Evolutionary conservation across 208 protist species (phyloP).

Genomic region (Trypanosoma boissoni): DNA sequence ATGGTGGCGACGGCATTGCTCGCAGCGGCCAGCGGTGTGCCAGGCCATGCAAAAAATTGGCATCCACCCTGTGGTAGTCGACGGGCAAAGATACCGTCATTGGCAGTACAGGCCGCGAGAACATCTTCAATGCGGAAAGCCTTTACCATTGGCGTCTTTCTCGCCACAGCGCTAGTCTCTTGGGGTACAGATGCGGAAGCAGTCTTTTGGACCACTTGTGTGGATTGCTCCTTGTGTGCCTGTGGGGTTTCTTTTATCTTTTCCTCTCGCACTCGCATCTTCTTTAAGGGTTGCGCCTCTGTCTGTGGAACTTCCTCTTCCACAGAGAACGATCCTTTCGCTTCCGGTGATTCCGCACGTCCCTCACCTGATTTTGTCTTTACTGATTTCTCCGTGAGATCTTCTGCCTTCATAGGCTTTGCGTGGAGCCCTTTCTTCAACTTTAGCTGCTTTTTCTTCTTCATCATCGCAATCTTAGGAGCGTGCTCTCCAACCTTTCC

Average conservation of each 20-base stretch:
- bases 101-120: conserved; percentile 39
- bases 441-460: too few relatives aligned
- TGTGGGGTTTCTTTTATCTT: neutral
- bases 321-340: neutral
- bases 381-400: too few relatives aligned
- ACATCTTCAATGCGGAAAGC: conserved; percentile 79
- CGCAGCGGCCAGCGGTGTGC: conserved; percentile 61
- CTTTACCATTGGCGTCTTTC: conserved; percentile 83
- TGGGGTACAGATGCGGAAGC: neutral
- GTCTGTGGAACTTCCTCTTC: neutral
- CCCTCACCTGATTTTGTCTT: too few relatives aligned
- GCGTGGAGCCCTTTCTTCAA: too few relatives aligned
- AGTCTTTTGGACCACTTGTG: neutral
- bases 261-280: neutral
- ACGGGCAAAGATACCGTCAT: conserved; percentile 79
- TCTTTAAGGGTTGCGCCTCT: neutral
- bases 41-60: conserved; percentile 89
- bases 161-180: neutral
- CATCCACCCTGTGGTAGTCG: conserved; percentile 74
- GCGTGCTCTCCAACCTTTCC: too few relatives aligned
- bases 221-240: neutral
- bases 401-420: too few relatives aligned
- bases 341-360: too few relatives aligned
- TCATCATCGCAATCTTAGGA: too few relatives aligned
- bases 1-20: conserved; percentile 74